These are phyloP conservation scores for Nicotiana tomentosiformis DNA, from an alignment of 257 asterid species.

Conservation along the genomic window DNA sequence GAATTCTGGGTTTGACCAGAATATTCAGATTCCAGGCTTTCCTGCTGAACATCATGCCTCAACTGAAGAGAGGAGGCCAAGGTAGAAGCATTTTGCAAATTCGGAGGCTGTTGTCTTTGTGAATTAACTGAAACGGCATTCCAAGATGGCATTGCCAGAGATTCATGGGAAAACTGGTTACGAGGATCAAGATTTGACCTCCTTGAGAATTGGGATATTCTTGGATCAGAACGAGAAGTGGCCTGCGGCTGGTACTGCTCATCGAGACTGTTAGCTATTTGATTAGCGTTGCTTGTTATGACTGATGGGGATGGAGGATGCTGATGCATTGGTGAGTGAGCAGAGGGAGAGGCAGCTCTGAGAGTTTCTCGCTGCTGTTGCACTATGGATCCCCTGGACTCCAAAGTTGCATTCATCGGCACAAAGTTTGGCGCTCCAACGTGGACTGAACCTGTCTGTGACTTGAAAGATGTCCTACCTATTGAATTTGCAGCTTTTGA, in stretches of 20 bases:
- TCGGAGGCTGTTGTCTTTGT: conserved; percentile 30
- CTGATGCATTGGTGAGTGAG: conserved; percentile 36
- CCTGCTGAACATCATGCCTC: conserved; percentile 30
- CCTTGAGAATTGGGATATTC: conserved; percentile 44
- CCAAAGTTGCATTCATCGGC: conserved; percentile 29
- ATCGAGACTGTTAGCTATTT: conserved; percentile 25
- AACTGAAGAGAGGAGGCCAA: conserved; percentile 29
- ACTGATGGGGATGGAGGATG: conserved; percentile 39
- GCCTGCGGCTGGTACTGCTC: conserved; percentile 42
- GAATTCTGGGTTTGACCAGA: conserved; percentile 10
- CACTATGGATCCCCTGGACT: conserved; percentile 13
- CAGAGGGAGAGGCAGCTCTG: conserved; percentile 37
- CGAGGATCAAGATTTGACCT: conserved; percentile 24
- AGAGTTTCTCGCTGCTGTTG: conserved; percentile 23
- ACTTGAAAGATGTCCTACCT: conserved; percentile 34
- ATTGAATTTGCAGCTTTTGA: conserved; percentile 29
- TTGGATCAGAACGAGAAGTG: conserved; percentile 60
- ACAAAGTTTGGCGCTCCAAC: conserved; percentile 35
- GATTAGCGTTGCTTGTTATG: conserved; percentile 21
- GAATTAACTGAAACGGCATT: conserved; percentile 29
- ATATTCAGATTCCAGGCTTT: conserved; percentile 28
- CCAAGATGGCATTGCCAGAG: conserved; percentile 27
- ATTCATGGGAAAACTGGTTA: conserved; percentile 34
- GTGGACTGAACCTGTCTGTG: conserved; percentile 34
- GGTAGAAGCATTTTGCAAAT: conserved; percentile 27